Percentiles rank a stretch among this genome's conserved stretches.
These are phyloP conservation scores for Rhazya stricta DNA, from an alignment of 257 asterid genomes.

Conservation along the genomic window DNA sequence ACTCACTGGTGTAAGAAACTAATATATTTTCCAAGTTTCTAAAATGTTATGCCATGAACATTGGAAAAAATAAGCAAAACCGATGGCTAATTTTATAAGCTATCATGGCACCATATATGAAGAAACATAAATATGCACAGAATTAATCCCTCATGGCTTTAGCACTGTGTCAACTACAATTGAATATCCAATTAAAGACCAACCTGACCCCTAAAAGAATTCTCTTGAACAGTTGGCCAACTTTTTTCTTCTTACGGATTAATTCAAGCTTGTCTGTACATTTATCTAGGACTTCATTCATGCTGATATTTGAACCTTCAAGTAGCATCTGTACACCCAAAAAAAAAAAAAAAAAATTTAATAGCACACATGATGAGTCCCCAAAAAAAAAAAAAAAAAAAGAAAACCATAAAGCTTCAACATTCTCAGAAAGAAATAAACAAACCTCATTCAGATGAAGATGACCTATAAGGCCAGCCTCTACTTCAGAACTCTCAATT, in stretches of 20 bases:
- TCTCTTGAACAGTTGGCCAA: slow-evolving; percentile 54
- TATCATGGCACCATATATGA: neutral
- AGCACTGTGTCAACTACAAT: slow-evolving; percentile 1
- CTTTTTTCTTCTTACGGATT: slow-evolving; percentile 59
- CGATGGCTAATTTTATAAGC: neutral
- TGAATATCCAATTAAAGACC: slow-evolving; percentile 26
- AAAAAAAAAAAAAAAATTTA: slow-evolving; percentile 19
- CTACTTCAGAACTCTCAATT: slow-evolving; percentile 38
- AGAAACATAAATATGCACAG: neutral
- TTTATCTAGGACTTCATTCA: slow-evolving; percentile 53
- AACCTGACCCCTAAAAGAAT: slow-evolving; percentile 64
- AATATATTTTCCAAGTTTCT: neutral
- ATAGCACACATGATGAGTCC: slow-evolving; percentile 18
- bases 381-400: slow-evolving; percentile 20
- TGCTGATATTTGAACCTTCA: slow-evolving; percentile 39
- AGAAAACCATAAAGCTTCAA: neutral
- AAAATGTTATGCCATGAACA: neutral
- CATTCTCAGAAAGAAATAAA: slow-evolving; percentile 16
- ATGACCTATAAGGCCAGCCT: slow-evolving; percentile 78
- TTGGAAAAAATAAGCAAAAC: neutral
- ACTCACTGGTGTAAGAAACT: neutral
- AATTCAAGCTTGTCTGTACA: slow-evolving; percentile 55
- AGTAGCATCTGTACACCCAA: slow-evolving; percentile 56
- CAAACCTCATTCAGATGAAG: slow-evolving; percentile 80
- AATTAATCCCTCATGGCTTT: neutral